Evolutionary conservation across 2,329 filamentous ascomycete genomes (phyloP).

Genomic region (Dendryphion nanum): DNA sequence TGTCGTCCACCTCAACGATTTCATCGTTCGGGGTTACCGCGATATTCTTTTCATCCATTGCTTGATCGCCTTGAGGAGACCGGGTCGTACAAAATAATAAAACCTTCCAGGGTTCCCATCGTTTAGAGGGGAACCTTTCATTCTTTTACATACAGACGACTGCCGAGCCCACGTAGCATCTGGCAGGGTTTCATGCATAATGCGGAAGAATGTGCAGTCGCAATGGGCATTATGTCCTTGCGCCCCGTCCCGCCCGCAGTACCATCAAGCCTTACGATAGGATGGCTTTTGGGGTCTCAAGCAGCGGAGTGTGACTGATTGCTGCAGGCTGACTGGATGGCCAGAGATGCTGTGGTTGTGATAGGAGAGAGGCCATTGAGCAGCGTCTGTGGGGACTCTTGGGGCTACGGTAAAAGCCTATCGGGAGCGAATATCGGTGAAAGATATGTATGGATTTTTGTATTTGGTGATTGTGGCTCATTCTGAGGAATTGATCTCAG

Average conservation of each 20-base stretch:
- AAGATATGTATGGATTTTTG: background rate
- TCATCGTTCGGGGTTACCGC: slow-evolving; percentile 8
- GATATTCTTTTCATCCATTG: slow-evolving; percentile 10
- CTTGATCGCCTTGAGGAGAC: background rate
- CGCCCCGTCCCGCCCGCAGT: too few relatives aligned
- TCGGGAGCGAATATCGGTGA: background rate
- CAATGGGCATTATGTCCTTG: too few relatives aligned
- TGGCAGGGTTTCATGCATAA: too few relatives aligned
- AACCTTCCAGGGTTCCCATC: background rate
- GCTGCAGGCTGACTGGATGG: background rate
- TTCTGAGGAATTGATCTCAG: background rate
- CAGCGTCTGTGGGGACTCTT: background rate
- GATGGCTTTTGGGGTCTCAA: background rate
- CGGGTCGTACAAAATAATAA: background rate
- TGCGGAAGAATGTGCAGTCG: background rate
- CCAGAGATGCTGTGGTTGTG: background rate
- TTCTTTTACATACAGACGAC: background rate
- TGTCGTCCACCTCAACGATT: slow-evolving; percentile 14
- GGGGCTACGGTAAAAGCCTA: slow-evolving; percentile 1
- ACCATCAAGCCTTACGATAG: background rate
- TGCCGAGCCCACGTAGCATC: background rate
- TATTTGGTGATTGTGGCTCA: background rate
- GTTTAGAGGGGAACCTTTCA: background rate
- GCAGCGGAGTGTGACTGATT: background rate
- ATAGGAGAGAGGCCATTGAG: background rate